These are phyloP conservation scores for Mucor irregularis DNA, from an alignment of 371 early-diverging fungal genomes.

Conservation along the genomic window DNA sequence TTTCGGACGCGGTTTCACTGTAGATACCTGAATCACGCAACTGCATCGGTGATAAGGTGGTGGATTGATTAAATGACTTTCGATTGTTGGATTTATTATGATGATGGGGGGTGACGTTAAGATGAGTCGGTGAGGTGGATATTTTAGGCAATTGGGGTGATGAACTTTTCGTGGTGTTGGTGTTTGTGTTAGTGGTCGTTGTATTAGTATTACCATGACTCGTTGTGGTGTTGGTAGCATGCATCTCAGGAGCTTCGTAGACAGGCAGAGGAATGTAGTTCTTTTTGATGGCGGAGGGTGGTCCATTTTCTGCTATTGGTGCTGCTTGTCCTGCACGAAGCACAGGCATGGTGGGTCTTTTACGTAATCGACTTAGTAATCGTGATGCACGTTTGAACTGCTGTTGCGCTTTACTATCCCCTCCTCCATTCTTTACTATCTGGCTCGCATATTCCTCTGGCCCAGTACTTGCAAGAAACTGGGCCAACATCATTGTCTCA, in stretches of 20 bases:
- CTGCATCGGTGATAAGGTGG: neutral
- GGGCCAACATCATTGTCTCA: constrained; percentile 36
- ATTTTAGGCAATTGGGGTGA: no score
- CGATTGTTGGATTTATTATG: neutral
- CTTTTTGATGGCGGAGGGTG: constrained; percentile 2
- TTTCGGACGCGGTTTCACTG: constrained; percentile 35
- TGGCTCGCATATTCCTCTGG: constrained; percentile 32
- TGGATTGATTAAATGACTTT: neutral
- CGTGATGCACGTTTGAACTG: constrained; percentile 35
- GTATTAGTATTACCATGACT: neutral
- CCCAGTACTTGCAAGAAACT: constrained; percentile 39
- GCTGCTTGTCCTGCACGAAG: neutral
- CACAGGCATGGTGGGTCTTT: constrained; percentile 18
- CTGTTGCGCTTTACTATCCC: constrained; percentile 6
- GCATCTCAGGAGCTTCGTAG: neutral
- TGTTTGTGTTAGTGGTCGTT: neutral
- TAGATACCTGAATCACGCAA: constrained; percentile 43
- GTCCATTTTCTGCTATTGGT: neutral
- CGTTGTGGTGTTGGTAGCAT: neutral
- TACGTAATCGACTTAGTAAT: constrained; percentile 29
- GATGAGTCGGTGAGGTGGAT: no score
- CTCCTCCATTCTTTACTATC: neutral
- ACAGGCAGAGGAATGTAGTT: constrained; percentile 16
- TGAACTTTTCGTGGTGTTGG: neutral
- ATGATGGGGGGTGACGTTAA: neutral